Conservation (phyloP, 192 early-diverging fungal genomes). For the Rhizophlyctis rosea region DNA sequence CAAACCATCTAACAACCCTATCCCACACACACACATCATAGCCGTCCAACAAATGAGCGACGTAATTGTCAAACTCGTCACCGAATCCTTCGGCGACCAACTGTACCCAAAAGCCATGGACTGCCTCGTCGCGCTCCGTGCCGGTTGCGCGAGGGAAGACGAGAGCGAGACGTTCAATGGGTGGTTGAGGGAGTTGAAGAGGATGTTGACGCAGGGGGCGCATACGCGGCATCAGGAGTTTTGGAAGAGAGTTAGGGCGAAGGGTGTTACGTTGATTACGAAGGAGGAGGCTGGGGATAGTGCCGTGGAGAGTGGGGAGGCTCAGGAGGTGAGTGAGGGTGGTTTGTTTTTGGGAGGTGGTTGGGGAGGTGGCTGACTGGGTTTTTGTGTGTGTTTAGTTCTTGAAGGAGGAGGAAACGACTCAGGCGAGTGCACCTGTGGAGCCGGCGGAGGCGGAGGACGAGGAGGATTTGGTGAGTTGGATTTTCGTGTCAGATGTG, state of each 20-base stretch:
- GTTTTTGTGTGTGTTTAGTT: slow-evolving; percentile 18
- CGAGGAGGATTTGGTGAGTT: slow-evolving; percentile 37
- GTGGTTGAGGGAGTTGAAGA: slow-evolving; percentile 48
- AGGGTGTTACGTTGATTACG: slow-evolving; percentile 45
- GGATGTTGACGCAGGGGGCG: too few species aligned
- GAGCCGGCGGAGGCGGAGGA: slow-evolving; percentile 28
- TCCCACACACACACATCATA: slow-evolving; percentile 11
- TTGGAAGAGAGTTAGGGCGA: not conserved
- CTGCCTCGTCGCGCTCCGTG: slow-evolving; percentile 52
- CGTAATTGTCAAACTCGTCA: slow-evolving; percentile 47
- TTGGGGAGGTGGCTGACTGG: not conserved
- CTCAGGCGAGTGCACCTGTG: not conserved
- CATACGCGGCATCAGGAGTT: not conserved
- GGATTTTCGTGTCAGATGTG: not conserved
- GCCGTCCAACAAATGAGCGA: slow-evolving; percentile 56
- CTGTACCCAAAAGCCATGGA: slow-evolving; percentile 55
- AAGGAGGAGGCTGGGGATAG: slow-evolving; percentile 39
- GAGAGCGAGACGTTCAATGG: slow-evolving; percentile 49
- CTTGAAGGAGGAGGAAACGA: slow-evolving; percentile 1
- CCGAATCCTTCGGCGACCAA: slow-evolving; percentile 53
- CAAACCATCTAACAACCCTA: not conserved
- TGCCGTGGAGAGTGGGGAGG: slow-evolving; percentile 42
- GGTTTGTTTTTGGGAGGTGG: not conserved
- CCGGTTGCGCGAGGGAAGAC: slow-evolving; percentile 28
- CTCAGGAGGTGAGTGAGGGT: slow-evolving; percentile 44